Evolutionary conservation across 495 filamentous ascomycete species (phyloP).

Genomic region (Trichoderma asperelloides): DNA sequence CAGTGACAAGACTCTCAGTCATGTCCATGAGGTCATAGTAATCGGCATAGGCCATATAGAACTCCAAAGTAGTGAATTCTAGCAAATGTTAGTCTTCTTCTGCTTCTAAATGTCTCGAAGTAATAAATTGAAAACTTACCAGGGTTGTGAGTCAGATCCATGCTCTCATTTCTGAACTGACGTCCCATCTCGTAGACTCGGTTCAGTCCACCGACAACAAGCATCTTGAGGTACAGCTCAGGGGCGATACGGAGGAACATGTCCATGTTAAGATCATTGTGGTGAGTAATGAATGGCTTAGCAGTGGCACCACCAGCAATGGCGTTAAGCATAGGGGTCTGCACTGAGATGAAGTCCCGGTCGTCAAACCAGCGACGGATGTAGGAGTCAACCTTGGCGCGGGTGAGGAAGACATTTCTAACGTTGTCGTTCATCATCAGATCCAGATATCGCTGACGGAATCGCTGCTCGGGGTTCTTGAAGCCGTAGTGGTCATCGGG

Average conservation of each 20-base stretch:
- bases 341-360: slow-evolving; percentile 84
- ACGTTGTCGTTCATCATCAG: slow-evolving; percentile 88
- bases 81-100: neutral
- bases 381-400: slow-evolving; percentile 76
- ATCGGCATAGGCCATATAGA: slow-evolving; percentile 94
- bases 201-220: slow-evolving; percentile 86
- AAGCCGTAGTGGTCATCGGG: slow-evolving; percentile 88
- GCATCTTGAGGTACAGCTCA: slow-evolving; percentile 88
- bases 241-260: slow-evolving; percentile 87
- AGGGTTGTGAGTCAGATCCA: slow-evolving; percentile 90
- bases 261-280: slow-evolving; percentile 89
- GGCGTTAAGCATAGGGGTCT: slow-evolving; percentile 95
- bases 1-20: slow-evolving; percentile 89
- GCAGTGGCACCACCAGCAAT: slow-evolving; percentile 95
- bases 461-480: slow-evolving; percentile 87
- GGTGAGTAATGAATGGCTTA: slow-evolving; percentile 88
- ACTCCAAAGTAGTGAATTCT: slow-evolving; percentile 96
- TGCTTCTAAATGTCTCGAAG: neutral
- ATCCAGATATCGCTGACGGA: slow-evolving; percentile 87
- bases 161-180: slow-evolving; percentile 89
- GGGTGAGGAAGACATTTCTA: slow-evolving; percentile 69
- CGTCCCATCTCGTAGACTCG: slow-evolving; percentile 88
- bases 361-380: slow-evolving; percentile 81
- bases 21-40: slow-evolving; percentile 85
- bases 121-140: neutral